phyloP scores from a whole-genome alignment of 2,329 filamentous ascomycete genomes.

The Fusarium guadeloupense region DNA sequence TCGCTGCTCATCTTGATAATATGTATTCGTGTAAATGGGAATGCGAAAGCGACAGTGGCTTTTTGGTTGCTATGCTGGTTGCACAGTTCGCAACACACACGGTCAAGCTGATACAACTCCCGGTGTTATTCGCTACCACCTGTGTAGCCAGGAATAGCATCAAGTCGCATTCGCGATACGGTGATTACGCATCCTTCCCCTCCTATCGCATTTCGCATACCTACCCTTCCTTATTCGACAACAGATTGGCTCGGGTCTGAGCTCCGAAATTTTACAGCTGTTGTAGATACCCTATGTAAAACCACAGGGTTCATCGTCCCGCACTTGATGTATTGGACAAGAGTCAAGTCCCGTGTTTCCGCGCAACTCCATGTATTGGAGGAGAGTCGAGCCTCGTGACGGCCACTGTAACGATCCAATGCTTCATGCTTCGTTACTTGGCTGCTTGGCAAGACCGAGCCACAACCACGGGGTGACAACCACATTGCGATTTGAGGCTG shows the following conservation, averaged over 20 bases:
- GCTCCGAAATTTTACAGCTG: constrained; percentile 4
- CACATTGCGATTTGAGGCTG: constrained; percentile 18
- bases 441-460: not conserved
- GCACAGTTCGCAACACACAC: constrained; percentile 9
- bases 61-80: constrained; percentile 1
- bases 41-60: constrained; percentile 24
- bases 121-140: not conserved
- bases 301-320: not conserved
- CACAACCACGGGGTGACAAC: constrained; percentile 1
- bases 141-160: constrained; percentile 33
- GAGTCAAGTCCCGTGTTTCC: no score
- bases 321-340: not conserved
- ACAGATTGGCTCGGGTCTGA: constrained; percentile 28
- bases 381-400: constrained; percentile 17
- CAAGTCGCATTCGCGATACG: constrained; percentile 19
- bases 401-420: constrained; percentile 10
- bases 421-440: constrained; percentile 17
- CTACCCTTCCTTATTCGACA: not conserved
- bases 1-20: constrained; percentile 3
- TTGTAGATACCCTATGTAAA: no score
- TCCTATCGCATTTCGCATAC: constrained; percentile 10
- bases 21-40: not conserved
- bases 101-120: constrained; percentile 4
- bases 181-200: constrained; percentile 5
- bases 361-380: not conserved